Conservation (phyloP, 106 monocot species). For the Ottelia alismoides region DNA sequence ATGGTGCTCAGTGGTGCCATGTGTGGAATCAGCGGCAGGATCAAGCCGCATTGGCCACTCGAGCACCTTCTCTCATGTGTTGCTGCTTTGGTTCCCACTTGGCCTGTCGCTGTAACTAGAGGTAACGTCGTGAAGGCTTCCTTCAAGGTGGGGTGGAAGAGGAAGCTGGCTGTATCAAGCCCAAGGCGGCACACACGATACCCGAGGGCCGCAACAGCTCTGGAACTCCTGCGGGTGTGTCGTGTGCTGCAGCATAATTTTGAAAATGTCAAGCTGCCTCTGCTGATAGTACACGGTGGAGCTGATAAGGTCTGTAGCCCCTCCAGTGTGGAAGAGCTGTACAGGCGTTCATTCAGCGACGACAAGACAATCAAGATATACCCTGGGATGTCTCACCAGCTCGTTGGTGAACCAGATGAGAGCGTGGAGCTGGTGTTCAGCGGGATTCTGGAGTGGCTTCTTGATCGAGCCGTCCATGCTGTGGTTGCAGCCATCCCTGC, state of each 20-base stretch:
- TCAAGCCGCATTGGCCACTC: conserved; percentile 84
- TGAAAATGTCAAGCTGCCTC: conserved; percentile 54
- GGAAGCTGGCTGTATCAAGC: conserved; percentile 50
- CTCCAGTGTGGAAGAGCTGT: conserved; percentile 51
- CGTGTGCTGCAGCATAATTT: conserved; percentile 46
- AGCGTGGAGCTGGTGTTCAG: conserved; percentile 67
- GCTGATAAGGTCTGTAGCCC: conserved; percentile 65
- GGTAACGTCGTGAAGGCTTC: conserved; percentile 63
- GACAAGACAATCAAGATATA: conserved; percentile 64
- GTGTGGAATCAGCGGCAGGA: conserved; percentile 72
- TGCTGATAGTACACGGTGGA: conserved; percentile 65
- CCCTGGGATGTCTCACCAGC: conserved; percentile 74
- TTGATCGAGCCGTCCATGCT: not conserved
- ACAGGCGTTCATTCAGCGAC: conserved; percentile 35
- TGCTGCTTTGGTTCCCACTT: conserved; percentile 38
- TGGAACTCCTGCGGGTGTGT: conserved; percentile 62
- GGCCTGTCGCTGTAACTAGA: conserved; percentile 52
- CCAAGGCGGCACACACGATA: conserved; percentile 20
- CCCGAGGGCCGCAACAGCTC: conserved; percentile 62
- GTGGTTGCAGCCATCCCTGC: conserved; percentile 1
- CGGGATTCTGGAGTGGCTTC: conserved; percentile 56
- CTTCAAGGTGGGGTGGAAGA: conserved; percentile 79
- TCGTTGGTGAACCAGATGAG: conserved; percentile 69
- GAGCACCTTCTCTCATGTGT: conserved; percentile 57
- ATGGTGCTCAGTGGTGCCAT: conserved; percentile 74